Evolutionary conservation across 169 alveolate genomes (phyloP).

Genomic region (Blepharisma undulans): DNA sequence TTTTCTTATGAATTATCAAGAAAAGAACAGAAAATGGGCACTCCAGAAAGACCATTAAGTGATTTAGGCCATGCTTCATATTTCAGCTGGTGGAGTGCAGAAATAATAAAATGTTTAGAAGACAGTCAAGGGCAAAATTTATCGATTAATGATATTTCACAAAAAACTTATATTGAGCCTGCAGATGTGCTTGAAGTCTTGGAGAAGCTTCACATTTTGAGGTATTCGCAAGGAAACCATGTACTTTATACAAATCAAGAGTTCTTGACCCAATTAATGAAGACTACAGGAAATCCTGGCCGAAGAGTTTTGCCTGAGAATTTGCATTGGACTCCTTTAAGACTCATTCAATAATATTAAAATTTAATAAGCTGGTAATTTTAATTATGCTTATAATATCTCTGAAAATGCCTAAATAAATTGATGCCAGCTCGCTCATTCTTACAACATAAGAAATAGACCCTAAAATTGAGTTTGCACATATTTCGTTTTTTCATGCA

Average conservation of each 20-base stretch:
- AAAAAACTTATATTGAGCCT: conserved; percentile 12
- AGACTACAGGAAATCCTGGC: conserved; percentile 36
- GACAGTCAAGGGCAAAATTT: conserved; percentile 37
- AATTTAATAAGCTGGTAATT: not conserved
- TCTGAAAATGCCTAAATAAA: not conserved
- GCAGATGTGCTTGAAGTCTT: conserved; percentile 26
- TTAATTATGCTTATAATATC: not conserved
- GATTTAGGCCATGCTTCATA: conserved; percentile 97
- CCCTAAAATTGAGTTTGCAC: not conserved
- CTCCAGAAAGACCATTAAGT: conserved; percentile 97
- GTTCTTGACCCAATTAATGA: not conserved
- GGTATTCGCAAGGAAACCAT: conserved; percentile 21
- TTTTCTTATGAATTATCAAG: conserved; percentile 91
- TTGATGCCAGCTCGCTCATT: not conserved
- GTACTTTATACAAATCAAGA: conserved; percentile 13
- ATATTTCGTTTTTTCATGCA: too few relatives aligned
- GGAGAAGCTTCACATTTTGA: conserved; percentile 18
- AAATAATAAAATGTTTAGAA: conserved; percentile 75
- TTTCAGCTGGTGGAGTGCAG: conserved; percentile 94
- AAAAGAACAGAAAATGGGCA: conserved; percentile 93
- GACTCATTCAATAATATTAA: not conserved
- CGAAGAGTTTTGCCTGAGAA: conserved; percentile 28
- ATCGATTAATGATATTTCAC: conserved; percentile 21
- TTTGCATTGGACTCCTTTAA: conserved; percentile 38
- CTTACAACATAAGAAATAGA: not conserved